Evolutionary conservation across 2,329 filamentous ascomycete species (phyloP).

Genomic region (Sclerotinia subarctica): DNA sequence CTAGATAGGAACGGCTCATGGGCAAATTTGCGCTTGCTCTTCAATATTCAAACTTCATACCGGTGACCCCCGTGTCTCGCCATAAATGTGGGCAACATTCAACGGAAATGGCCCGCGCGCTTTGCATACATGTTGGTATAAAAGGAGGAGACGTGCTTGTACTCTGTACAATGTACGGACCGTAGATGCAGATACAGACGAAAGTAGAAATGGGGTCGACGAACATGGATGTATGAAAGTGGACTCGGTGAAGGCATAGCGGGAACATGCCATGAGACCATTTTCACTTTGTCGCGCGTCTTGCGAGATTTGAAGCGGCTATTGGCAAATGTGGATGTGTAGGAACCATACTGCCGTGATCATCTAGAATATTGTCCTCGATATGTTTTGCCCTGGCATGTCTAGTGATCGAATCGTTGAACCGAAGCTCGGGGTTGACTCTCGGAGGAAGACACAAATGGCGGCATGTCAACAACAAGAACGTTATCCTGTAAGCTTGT

Average conservation of each 20-base stretch:
- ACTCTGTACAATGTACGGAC: background rate
- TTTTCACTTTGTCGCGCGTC: conserved; percentile 9
- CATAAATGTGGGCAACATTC: background rate
- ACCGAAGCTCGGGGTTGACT: background rate
- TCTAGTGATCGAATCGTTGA: background rate
- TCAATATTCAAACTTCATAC: background rate
- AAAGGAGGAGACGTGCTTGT: background rate
- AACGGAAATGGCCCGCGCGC: background rate
- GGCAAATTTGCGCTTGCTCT: background rate
- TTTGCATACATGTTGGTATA: background rate
- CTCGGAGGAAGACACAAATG: conserved; percentile 2
- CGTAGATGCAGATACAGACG: background rate
- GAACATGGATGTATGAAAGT: background rate
- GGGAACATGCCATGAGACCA: background rate
- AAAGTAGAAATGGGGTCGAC: background rate
- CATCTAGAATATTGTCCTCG: background rate
- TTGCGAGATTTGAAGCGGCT: conserved; percentile 11
- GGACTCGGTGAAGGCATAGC: background rate
- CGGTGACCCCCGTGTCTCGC: background rate
- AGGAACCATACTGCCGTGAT: background rate
- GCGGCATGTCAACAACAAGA: conserved; percentile 1
- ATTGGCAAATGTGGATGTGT: background rate
- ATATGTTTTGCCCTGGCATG: background rate
- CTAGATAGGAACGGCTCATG: background rate
- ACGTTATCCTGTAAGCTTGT: conserved; percentile 2